These are phyloP conservation scores for Paramecium pentaurelia DNA, from an alignment of 73 alveolate species.

Conservation along the genomic window DNA sequence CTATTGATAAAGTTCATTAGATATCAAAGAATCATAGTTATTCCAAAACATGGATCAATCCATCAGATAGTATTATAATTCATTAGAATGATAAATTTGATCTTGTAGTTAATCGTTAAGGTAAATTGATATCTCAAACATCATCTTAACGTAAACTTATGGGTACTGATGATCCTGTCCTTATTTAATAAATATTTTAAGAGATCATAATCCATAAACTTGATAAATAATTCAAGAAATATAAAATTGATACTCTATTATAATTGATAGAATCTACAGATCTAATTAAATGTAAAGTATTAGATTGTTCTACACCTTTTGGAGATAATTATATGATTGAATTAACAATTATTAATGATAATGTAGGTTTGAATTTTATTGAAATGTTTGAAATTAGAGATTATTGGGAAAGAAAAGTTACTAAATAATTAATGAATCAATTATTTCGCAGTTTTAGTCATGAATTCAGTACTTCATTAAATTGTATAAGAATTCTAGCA, in stretches of 20 bases:
- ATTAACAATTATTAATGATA: neutral
- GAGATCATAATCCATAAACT: neutral
- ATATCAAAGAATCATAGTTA: neutral
- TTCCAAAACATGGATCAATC: neutral
- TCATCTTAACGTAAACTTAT: neutral
- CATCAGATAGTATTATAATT: neutral
- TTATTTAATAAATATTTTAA: neutral
- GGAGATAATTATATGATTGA: neutral
- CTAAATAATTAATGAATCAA: neutral
- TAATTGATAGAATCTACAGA: neutral
- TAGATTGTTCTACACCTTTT: neutral
- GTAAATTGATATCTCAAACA: neutral
- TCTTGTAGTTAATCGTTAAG: neutral
- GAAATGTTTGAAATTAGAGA: neutral
- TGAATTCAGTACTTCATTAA: constrained; percentile 38
- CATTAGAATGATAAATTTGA: neutral
- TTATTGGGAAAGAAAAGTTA: neutral
- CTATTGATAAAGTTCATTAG: neutral
- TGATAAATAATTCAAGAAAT: neutral
- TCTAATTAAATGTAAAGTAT: neutral
- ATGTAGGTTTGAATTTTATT: neutral
- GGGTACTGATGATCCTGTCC: neutral
- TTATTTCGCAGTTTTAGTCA: constrained; percentile 37
- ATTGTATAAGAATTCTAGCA: neutral
- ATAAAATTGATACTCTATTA: neutral